Conservation (phyloP, 306 rosid species). For the Inga laurina region DNA sequence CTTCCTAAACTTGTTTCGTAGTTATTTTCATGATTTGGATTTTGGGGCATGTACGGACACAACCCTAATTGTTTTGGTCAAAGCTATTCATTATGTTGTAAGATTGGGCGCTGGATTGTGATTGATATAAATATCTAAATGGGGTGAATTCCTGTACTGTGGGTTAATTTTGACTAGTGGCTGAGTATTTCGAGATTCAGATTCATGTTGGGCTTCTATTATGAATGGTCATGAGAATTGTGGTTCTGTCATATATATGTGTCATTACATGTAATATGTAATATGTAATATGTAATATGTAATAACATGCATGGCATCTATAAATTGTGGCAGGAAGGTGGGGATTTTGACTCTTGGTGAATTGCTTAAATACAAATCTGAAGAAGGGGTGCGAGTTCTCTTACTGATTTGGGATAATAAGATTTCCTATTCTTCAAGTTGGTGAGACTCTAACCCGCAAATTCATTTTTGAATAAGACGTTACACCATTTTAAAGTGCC, state of each 20-base stretch:
- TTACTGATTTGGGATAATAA: conserved; percentile 92
- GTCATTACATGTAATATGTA: no score
- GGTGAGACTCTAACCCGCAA: conserved; percentile 40
- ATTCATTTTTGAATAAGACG: not conserved
- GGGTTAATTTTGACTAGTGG: not conserved
- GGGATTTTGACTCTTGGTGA: conserved; percentile 83
- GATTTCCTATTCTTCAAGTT: conserved; percentile 68
- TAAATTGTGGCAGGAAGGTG: conserved; percentile 65
- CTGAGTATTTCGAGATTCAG: not conserved
- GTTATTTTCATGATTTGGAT: conserved; percentile 24
- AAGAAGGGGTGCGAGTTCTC: conserved; percentile 86
- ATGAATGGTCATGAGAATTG: not conserved
- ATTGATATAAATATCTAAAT: no score
- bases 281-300: conserved; percentile 2
- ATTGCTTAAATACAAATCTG: conserved; percentile 82
- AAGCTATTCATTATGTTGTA: not conserved
- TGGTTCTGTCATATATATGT: not conserved
- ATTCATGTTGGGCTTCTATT: not conserved
- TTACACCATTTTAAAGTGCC: not conserved
- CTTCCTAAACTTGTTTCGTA: not conserved
- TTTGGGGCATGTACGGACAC: conserved; percentile 40
- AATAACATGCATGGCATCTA: conserved; percentile 27
- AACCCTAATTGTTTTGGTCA: not conserved
- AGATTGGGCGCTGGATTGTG: not conserved
- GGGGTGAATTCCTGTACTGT: not conserved